These are phyloP conservation scores for Fusarium sp. DNA, from an alignment of 2,329 filamentous ascomycete species.

Conservation along the genomic window DNA sequence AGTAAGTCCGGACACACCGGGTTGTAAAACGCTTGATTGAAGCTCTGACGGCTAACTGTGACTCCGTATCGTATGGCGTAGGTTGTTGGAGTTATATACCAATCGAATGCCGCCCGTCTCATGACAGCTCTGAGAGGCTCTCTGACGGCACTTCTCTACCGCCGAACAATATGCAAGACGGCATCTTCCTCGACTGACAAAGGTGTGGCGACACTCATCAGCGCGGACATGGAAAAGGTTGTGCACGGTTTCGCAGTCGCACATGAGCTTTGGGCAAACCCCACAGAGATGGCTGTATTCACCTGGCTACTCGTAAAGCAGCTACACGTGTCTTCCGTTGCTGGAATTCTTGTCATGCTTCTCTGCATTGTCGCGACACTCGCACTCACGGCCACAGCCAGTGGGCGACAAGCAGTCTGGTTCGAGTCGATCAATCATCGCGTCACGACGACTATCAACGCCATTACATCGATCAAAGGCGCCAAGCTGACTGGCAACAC, in stretches of 20 bases:
- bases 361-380: conserved; percentile 12
- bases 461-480: conserved; percentile 12
- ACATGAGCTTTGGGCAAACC: conserved; percentile 13
- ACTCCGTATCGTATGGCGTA: conserved; percentile 2
- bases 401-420: conserved; percentile 10
- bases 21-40: conserved; percentile 4
- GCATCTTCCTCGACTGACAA: conserved; percentile 11
- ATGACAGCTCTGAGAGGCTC: conserved; percentile 11
- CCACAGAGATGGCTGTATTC: conserved; percentile 6
- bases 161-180: conserved; percentile 7
- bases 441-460: conserved; percentile 14
- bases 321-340: conserved; percentile 9
- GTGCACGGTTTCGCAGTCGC: conserved; percentile 12
- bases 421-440: conserved; percentile 14
- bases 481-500: conserved; percentile 11
- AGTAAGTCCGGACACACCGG: conserved; percentile 7
- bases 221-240: conserved; percentile 13
- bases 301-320: conserved; percentile 13
- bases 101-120: conserved; percentile 10
- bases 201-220: conserved; percentile 11
- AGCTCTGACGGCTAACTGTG: conserved; percentile 8
- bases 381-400: conserved; percentile 9
- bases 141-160: conserved; percentile 10
- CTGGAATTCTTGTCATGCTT: conserved; percentile 15
- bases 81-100: conserved; percentile 12